These are phyloP conservation scores for Laetiporus sulphureus DNA, from an alignment of 1,284 basidiomycete species.

Conservation along the genomic window DNA sequence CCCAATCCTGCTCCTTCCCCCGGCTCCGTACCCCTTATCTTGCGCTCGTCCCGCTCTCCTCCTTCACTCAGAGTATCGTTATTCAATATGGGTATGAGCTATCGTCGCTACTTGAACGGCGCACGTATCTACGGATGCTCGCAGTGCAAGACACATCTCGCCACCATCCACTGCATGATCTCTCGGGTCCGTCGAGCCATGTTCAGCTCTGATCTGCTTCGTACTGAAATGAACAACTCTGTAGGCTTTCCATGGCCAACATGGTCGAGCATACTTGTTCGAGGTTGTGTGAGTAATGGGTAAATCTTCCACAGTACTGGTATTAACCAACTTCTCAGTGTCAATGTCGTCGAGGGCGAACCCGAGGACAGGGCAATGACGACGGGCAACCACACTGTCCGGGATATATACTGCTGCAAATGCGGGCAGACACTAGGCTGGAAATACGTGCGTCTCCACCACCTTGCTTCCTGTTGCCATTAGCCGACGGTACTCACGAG, in stretches of 20 bases:
- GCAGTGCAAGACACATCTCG: constrained; percentile 89
- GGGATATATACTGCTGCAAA: constrained; percentile 91
- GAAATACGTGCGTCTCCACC: constrained; percentile 82
- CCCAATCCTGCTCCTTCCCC: constrained; percentile 3
- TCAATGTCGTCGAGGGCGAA: constrained; percentile 85
- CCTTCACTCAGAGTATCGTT: constrained; percentile 4
- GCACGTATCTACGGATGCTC: constrained; percentile 89
- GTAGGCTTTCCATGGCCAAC: constrained; percentile 90
- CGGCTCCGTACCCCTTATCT: constrained; percentile 2
- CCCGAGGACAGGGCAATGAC: constrained; percentile 93
- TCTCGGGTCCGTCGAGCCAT: constrained; percentile 70
- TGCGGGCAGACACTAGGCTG: constrained; percentile 85
- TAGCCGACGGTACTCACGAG: constrained; percentile 1
- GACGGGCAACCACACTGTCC: constrained; percentile 92
- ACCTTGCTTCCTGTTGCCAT: constrained; percentile 8
- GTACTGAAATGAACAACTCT: too few relatives aligned
- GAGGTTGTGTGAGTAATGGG: constrained; percentile 84
- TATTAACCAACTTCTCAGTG: constrained; percentile 39
- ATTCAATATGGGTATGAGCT: constrained; percentile 76
- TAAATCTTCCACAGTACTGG: constrained; percentile 1
- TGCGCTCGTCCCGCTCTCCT: constrained; percentile 3
- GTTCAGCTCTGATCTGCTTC: too few relatives aligned
- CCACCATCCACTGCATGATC: constrained; percentile 88
- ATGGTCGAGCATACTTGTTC: constrained; percentile 92
- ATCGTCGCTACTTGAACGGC: constrained; percentile 83